Evolutionary conservation across 371 early-diverging fungal genomes (phyloP), one percentile per base, ranked within the genome.

Genomic region (Apophysomyces ossiformis): DNA sequence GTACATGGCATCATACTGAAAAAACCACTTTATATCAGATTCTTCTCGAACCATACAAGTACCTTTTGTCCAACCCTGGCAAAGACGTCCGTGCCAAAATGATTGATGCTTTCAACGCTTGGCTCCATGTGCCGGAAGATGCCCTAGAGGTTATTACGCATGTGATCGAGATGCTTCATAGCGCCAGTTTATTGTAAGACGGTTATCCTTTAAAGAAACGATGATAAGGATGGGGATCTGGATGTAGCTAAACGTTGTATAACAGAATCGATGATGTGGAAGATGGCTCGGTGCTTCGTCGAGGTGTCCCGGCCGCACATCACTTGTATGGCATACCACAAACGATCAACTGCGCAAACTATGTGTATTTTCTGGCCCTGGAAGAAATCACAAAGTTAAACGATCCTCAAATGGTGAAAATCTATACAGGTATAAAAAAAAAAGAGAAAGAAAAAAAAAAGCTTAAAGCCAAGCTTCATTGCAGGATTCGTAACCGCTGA

Each of bases 261-360:
- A 26, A 64, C 72, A 92, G 93, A 37, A 89, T 98, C 45, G 98
- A 98, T 73, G 99, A 99, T 69, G 93, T 99, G 16, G 94, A 99
- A 76, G 99, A 99, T 74, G 90, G 87, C 62, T 96, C 97, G 0
- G 85, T 84, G 21, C 68, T 98, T 58, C 83, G 98, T 54, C 83
- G 98, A 60, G 98, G 98, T 2, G 87, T 90, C 4, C 99, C 99
- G 60, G 98, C 94, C 21, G 95, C 99, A 1, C 98, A 99, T 82
- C 91, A 93, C 66, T 92, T 98, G 37, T 99, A 88, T 79, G 98
- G 99, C 5, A 77, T 91, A 4, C 91, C 98, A 12, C 79, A 89
- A 68, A 93, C 96, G 13, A 98, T 99, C 69, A 98, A 97, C 68
- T 92, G 92, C 45, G 98, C 96, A 26, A 97, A 97, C 69, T 97